These are phyloP conservation scores for Eucalyptus dawsonii DNA, from an alignment of 345 rosid species.

Conservation along the genomic window DNA sequence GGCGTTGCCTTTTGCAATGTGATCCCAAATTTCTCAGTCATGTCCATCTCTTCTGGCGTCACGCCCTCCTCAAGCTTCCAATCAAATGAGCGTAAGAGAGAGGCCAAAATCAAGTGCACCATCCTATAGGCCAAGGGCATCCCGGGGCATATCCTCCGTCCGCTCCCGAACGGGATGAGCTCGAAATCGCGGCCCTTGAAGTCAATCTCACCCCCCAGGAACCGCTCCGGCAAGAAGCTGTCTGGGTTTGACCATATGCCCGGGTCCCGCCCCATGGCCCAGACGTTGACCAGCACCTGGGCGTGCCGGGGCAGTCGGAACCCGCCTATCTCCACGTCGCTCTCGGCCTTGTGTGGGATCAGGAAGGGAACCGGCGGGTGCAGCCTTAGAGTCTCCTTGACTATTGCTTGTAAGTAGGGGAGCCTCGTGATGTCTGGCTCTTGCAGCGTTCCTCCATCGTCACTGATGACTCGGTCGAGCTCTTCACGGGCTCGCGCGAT, in stretches of 20 bases:
- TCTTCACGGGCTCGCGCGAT: not conserved
- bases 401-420: constrained; percentile 3
- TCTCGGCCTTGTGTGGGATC: not conserved
- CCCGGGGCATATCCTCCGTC: constrained; percentile 12
- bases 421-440: constrained; percentile 4
- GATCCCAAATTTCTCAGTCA: not conserved
- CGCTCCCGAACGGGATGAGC: not conserved
- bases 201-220: not conserved
- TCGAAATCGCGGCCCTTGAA: not conserved
- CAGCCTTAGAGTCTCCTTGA: constrained; percentile 7
- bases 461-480: not conserved
- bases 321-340: not conserved
- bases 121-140: not conserved
- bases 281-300: not conserved
- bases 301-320: not conserved
- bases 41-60: not conserved
- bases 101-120: constrained; percentile 1
- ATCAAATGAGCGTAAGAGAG: not conserved
- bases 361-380: constrained; percentile 6
- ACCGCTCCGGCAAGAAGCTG: not conserved
- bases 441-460: not conserved
- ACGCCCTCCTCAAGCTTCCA: not conserved
- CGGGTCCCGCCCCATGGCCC: not conserved
- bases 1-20: not conserved
- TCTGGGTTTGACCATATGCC: not conserved